Conservation (phyloP, 2,329 filamentous ascomycete species). For the Ophiostoma ips region DNA sequence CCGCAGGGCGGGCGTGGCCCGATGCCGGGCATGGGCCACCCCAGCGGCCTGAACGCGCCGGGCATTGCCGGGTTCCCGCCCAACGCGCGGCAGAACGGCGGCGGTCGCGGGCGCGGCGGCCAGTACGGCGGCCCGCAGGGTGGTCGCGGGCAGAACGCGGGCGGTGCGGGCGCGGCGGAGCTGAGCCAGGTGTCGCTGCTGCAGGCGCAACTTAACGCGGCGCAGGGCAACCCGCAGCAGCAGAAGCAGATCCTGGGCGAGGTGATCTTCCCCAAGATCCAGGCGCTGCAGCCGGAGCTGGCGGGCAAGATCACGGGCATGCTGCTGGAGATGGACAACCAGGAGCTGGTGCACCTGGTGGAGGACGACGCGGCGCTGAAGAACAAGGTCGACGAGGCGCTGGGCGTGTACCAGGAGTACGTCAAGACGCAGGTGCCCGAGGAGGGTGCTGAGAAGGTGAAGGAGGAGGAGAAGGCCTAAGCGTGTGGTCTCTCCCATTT, state of each 20-base stretch:
- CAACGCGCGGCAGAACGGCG: slow-evolving; percentile 33
- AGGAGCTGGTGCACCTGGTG: slow-evolving; percentile 85
- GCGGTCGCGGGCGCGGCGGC: slow-evolving; percentile 30
- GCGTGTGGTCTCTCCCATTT: background rate
- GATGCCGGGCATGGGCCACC: slow-evolving; percentile 45
- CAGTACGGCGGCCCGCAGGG: slow-evolving; percentile 29
- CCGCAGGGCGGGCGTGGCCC: slow-evolving; percentile 51
- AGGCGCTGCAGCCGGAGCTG: slow-evolving; percentile 82
- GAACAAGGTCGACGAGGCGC: slow-evolving; percentile 92
- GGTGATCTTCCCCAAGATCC: slow-evolving; percentile 96
- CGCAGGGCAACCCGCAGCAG: slow-evolving; percentile 44
- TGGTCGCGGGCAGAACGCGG: slow-evolving; percentile 27
- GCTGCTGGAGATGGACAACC: slow-evolving; percentile 98
- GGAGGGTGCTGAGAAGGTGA: slow-evolving; percentile 31
- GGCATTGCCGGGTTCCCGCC: slow-evolving; percentile 44
- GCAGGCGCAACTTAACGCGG: slow-evolving; percentile 42
- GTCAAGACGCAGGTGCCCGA: slow-evolving; percentile 61
- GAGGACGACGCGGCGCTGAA: slow-evolving; percentile 81
- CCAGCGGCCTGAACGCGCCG: slow-evolving; percentile 43
- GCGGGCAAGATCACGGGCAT: slow-evolving; percentile 99
- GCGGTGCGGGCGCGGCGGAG: slow-evolving; percentile 17
- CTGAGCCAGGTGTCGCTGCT: slow-evolving; percentile 31
- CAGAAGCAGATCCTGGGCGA: slow-evolving; percentile 99
- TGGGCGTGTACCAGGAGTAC: slow-evolving; percentile 96
- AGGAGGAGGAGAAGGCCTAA: slow-evolving; percentile 28